Conservation (phyloP, 306 rosid species). For the Sophora flavescens region DNA sequence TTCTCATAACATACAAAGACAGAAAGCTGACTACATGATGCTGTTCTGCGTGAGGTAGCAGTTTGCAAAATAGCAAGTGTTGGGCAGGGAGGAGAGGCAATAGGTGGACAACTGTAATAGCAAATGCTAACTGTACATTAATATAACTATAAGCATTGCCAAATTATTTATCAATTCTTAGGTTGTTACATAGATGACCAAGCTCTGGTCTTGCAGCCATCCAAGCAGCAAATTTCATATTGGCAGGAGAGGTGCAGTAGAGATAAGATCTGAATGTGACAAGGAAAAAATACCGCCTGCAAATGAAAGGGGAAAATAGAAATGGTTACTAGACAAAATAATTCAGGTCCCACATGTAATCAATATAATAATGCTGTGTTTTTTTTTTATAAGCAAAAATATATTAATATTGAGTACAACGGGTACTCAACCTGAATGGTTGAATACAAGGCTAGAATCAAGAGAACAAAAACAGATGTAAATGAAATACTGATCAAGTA, state of each 20-base stretch:
- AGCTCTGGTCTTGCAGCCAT: slow-evolving; percentile 94
- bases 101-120: slow-evolving; percentile 24
- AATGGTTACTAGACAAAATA: slow-evolving; percentile 35
- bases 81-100: background rate
- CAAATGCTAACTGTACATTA: slow-evolving; percentile 53
- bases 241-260: slow-evolving; percentile 62
- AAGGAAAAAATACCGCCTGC: slow-evolving; percentile 90
- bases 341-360: background rate
- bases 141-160: slow-evolving; percentile 38
- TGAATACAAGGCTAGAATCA: too few relatives aligned
- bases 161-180: slow-evolving; percentile 74
- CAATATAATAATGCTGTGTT: background rate
- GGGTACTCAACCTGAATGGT: too few relatives aligned
- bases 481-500: too few relatives aligned
- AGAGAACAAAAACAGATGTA: too few relatives aligned
- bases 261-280: slow-evolving; percentile 90
- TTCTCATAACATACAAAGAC: slow-evolving; percentile 31
- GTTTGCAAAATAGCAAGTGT: slow-evolving; percentile 9
- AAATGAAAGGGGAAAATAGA: slow-evolving; percentile 17
- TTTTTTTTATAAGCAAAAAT: too few relatives aligned
- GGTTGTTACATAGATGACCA: slow-evolving; percentile 86
- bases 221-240: slow-evolving; percentile 67
- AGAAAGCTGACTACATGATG: slow-evolving; percentile 2
- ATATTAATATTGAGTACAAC: too few relatives aligned
- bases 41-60: slow-evolving; percentile 24